These are phyloP conservation scores for Gnetum montanum DNA, from an alignment of 75 land plant genomes.

Conservation along the genomic window DNA sequence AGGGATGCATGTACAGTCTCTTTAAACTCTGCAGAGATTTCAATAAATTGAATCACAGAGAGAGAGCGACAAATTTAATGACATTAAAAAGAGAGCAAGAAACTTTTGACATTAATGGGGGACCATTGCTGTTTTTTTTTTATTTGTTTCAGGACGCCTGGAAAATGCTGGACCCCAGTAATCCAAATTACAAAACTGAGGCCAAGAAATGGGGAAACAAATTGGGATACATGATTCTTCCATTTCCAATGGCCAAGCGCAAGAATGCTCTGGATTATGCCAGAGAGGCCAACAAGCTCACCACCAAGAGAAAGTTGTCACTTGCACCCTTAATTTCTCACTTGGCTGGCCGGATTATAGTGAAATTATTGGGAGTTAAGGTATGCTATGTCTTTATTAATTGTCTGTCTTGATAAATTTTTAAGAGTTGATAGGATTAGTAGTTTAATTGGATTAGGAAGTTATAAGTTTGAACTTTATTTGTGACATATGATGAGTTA, in stretches of 20 bases:
- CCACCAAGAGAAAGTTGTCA: conserved; percentile 51
- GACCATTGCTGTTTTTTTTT: neutral
- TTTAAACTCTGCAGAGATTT: neutral
- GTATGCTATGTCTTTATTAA: too few relatives aligned
- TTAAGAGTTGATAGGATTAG: too few relatives aligned
- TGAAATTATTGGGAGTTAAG: conserved; percentile 52
- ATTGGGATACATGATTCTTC: conserved; percentile 57
- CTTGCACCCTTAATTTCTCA: conserved; percentile 43
- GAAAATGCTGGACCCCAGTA: neutral
- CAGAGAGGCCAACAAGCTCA: conserved; percentile 28
- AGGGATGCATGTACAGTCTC: conserved; percentile 46
- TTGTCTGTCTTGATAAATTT: too few relatives aligned
- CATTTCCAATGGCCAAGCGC: conserved; percentile 22
- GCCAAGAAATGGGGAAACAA: conserved; percentile 57
- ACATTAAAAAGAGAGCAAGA: too few relatives aligned
- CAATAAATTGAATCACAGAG: neutral
- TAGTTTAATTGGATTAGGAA: too few relatives aligned
- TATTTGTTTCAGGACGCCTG: neutral
- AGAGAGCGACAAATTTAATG: neutral
- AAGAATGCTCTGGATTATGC: conserved; percentile 62
- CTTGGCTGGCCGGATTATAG: conserved; percentile 14
- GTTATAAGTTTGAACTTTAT: too few relatives aligned
- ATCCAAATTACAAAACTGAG: neutral
- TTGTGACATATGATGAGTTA: too few relatives aligned
- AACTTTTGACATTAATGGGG: neutral